phyloP scores from a whole-genome alignment of 83 land plant genomes.

The Thuja plicata region DNA sequence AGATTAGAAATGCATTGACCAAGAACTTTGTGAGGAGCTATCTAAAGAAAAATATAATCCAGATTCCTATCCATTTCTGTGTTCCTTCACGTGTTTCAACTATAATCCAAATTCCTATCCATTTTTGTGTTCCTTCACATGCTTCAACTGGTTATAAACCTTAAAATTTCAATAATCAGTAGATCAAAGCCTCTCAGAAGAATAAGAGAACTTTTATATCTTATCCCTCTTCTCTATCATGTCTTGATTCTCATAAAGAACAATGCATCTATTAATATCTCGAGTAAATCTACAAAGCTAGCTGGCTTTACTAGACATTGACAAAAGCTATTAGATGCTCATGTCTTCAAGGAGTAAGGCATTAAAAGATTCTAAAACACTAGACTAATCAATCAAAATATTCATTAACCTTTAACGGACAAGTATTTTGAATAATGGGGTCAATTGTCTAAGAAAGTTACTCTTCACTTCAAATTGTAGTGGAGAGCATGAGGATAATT shows the following conservation, averaged over 20 bases:
- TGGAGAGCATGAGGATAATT: background rate
- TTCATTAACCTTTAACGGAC: background rate
- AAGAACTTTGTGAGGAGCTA: background rate
- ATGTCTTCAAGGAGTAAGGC: background rate
- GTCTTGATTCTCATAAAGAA: background rate
- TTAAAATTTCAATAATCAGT: background rate
- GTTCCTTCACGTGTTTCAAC: background rate
- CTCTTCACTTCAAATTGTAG: background rate
- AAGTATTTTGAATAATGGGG: background rate
- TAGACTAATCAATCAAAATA: background rate
- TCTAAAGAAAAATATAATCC: background rate
- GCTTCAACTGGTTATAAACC: background rate
- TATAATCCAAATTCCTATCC: background rate
- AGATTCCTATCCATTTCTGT: background rate
- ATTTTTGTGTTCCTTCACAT: background rate
- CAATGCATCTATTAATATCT: background rate
- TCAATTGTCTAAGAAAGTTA: background rate
- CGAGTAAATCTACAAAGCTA: background rate
- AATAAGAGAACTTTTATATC: background rate
- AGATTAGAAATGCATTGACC: background rate
- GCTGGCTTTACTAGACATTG: background rate
- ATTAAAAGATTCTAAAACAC: background rate
- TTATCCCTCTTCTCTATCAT: background rate
- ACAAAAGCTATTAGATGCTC: background rate
- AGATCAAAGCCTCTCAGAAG: background rate